Evolutionary conservation across 73 alveolate genomes (phyloP).

Genomic region (Paramecium biaurelia): DNA sequence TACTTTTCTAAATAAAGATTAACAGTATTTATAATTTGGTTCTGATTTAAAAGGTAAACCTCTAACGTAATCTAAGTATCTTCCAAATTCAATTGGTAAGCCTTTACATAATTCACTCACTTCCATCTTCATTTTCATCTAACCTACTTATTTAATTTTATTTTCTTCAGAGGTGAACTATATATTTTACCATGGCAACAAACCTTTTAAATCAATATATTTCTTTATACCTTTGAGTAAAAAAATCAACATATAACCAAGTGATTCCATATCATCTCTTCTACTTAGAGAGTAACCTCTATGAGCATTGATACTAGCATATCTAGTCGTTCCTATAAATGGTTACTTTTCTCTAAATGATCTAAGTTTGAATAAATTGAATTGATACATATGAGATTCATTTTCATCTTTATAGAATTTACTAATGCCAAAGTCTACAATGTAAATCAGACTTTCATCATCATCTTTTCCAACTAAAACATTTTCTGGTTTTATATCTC

Average conservation of each 20-base stretch:
- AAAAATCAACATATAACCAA: constrained; percentile 69
- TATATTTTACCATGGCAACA: constrained; percentile 94
- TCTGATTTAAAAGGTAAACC: constrained; percentile 16
- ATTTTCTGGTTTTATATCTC: constrained; percentile 94
- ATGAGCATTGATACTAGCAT: constrained; percentile 81
- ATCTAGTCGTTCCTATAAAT: constrained; percentile 74
- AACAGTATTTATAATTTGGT: constrained; percentile 47
- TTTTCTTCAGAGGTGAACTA: constrained; percentile 85
- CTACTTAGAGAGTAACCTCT: constrained; percentile 74
- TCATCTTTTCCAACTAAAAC: constrained; percentile 77
- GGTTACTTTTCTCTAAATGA: constrained; percentile 22
- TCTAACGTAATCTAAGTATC: constrained; percentile 39
- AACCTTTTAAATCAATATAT: constrained; percentile 5
- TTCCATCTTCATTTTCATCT: constrained; percentile 83
- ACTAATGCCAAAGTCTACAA: constrained; percentile 94
- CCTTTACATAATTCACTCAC: constrained; percentile 82
- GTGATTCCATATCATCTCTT: constrained; percentile 77
- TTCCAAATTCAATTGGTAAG: constrained; percentile 53
- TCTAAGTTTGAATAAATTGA: not conserved
- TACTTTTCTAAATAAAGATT: not conserved
- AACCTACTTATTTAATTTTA: constrained; percentile 85
- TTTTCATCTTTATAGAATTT: constrained; percentile 76
- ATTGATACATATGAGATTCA: constrained; percentile 70
- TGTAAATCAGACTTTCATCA: constrained; percentile 70
- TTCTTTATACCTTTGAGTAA: constrained; percentile 70